Evolutionary conservation across 768 basidiomycete genomes (phyloP).

Genomic region (Mycena vulgaris): DNA sequence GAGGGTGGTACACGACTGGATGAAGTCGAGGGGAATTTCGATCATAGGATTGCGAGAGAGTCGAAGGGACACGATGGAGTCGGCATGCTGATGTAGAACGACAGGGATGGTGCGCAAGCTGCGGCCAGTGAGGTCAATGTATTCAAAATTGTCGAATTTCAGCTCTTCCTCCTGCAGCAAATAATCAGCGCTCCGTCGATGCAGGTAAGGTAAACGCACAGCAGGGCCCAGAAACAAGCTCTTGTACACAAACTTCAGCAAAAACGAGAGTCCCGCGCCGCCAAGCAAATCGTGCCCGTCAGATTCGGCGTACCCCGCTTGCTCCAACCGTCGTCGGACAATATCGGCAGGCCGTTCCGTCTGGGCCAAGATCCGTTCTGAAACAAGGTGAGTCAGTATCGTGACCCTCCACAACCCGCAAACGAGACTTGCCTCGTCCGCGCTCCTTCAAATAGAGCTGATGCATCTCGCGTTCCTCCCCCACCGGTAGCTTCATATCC

Average conservation of each 20-base stretch:
- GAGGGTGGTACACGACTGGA: conserved; percentile 87
- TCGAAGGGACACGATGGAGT: conserved; percentile 86
- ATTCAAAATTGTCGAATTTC: conserved; percentile 78
- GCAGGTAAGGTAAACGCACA: conserved; percentile 56
- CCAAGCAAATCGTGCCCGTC: conserved; percentile 87
- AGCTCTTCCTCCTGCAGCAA: conserved; percentile 78
- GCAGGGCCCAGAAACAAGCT: conserved; percentile 76
- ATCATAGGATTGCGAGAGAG: conserved; percentile 96
- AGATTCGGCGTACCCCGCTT: conserved; percentile 88
- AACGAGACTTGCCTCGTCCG: conserved; percentile 71
- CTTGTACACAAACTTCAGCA: conserved; percentile 94
- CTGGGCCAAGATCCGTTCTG: conserved; percentile 88
- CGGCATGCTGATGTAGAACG: conserved; percentile 86
- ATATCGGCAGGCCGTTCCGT: conserved; percentile 90
- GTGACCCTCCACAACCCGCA: background rate
- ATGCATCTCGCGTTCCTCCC: conserved; percentile 68
- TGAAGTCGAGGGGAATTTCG: conserved; percentile 96
- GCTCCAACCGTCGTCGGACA: conserved; percentile 85
- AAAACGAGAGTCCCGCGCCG: conserved; percentile 81
- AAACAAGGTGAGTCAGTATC: conserved; percentile 5
- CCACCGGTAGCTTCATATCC: conserved; percentile 37
- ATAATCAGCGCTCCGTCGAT: background rate
- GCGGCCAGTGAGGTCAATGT: conserved; percentile 85
- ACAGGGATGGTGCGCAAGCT: conserved; percentile 92
- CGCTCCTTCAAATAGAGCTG: conserved; percentile 83